Conservation (phyloP, 768 basidiomycete genomes). For the Podaxis pistillaris region DNA sequence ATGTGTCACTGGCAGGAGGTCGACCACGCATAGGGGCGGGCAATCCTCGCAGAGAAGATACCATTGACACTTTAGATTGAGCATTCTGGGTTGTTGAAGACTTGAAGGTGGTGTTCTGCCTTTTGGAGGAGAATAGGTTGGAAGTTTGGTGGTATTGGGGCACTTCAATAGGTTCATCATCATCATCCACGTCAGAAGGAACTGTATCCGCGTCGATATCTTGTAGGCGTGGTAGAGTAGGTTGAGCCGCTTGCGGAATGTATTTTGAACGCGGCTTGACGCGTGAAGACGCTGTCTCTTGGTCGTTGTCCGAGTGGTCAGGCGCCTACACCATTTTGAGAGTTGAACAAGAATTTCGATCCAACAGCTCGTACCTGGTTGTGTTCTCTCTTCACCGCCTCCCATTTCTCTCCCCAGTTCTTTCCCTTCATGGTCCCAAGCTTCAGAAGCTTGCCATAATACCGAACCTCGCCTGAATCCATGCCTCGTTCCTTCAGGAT, state of each 20-base stretch:
- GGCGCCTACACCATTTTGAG: not conserved
- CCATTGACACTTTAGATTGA: not conserved
- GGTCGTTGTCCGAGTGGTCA: not conserved
- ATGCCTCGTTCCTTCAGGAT: conserved; percentile 71
- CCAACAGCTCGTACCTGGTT: conserved; percentile 29
- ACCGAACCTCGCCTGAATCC: conserved; percentile 78
- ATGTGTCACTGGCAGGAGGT: conserved; percentile 1
- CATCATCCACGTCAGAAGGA: conserved; percentile 1
- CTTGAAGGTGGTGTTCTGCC: not conserved
- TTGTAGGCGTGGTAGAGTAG: not conserved
- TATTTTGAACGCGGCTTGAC: conserved; percentile 12
- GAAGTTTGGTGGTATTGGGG: conserved; percentile 6
- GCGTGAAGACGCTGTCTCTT: conserved; percentile 11
- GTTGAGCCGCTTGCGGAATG: not conserved
- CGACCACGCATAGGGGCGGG: not conserved
- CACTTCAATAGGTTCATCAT: not conserved
- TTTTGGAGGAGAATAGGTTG: conserved; percentile 1
- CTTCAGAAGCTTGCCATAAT: conserved; percentile 81
- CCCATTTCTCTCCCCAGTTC: conserved; percentile 85
- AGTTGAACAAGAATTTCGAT: conserved; percentile 8
- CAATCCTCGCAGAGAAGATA: conserved; percentile 4
- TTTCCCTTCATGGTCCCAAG: conserved; percentile 77
- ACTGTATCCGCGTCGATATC: conserved; percentile 11
- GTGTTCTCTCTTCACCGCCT: conserved; percentile 58
- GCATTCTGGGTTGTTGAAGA: not conserved